Evolutionary conservation across 2,329 filamentous ascomycete genomes (phyloP).

Genomic region (Hypomyces rosellus): DNA sequence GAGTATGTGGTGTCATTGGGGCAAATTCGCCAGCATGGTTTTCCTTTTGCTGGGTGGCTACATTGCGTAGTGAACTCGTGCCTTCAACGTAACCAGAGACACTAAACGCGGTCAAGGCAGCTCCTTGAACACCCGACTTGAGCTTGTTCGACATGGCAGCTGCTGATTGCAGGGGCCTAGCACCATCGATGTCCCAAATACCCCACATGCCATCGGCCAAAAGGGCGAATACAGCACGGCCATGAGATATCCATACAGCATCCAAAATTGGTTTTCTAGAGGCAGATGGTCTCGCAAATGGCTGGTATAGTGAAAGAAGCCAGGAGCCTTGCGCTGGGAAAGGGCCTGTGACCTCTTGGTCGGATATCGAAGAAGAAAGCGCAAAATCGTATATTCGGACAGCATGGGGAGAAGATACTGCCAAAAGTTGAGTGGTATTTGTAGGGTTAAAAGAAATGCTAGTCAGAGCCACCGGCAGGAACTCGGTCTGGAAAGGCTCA

Average conservation of each 20-base stretch:
- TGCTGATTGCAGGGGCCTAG: constrained; percentile 38
- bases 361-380: constrained; percentile 43
- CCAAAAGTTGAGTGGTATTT: constrained; percentile 51
- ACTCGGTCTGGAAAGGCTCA: constrained; percentile 55
- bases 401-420: constrained; percentile 48
- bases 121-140: constrained; percentile 48
- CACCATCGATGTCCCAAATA: constrained; percentile 60
- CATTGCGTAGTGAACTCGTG: constrained; percentile 46
- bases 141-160: constrained; percentile 44
- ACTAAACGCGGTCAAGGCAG: constrained; percentile 52
- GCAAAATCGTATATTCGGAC: constrained; percentile 59
- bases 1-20: constrained; percentile 58
- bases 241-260: constrained; percentile 55
- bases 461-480: constrained; percentile 47
- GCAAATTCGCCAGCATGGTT: constrained; percentile 46
- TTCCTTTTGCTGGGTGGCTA: constrained; percentile 28
- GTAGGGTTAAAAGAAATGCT: constrained; percentile 56
- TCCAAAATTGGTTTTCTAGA: constrained; percentile 55
- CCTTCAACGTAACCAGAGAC: constrained; percentile 55
- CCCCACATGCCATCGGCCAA: constrained; percentile 62
- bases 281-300: constrained; percentile 43
- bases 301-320: constrained; percentile 56
- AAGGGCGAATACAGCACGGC: constrained; percentile 52
- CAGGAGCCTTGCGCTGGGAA: constrained; percentile 56
- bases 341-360: constrained; percentile 44